Evolutionary conservation across 2,329 filamentous ascomycete genomes (phyloP), one percentile per base, ranked within the genome.

Genomic region (Aureobasidium melanogenum): DNA sequence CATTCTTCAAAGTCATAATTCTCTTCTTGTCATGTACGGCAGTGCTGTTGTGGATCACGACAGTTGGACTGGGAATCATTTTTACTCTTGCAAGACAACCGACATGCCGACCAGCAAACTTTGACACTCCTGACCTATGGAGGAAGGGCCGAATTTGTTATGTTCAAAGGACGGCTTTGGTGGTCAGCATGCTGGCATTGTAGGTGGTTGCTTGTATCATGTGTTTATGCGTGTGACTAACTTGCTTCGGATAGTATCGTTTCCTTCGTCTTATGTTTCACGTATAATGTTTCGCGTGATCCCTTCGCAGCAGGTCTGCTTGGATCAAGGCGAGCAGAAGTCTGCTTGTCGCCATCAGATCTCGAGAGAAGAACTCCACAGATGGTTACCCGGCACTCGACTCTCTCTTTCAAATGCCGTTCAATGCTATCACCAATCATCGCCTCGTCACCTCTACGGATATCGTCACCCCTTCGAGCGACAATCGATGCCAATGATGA

Each of bases 181-280:
- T 57, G 3, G 32, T 41, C 19, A 57, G 54, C 54, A 57, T 57
- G 54, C 41, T 57, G 15, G 30, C 41, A 43, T 47, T 57, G 54
- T 57, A 36, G 38, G 54, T 26, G 28, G 9, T 57, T 38, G 32
- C 26, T 22, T 28, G 15, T 54, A 3, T 17, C 14, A 28, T 41
- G 10, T 17, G 26, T 15, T 10, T 34, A n/a, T 17, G 4, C n/a
- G 24, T 32, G 22, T 34, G 15, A 32, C 38, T 32, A 17, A 56
- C 26, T 24, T 9, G 28, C 3, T 24, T 24, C 22, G 19, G 1
- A 38, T 5, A 57, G 54, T n/a, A 57, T 57, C 12, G 39, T 57
- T 47, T 46, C 39, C 15, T 57, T 57, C 32, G 8, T 47, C n/a
- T 28, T 57, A n/a, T 57, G 54, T 38, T 36, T 57, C 17, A 57